Conservation (phyloP, 1,139 yeast genomes). For the Torulaspora pretoriensis region DNA sequence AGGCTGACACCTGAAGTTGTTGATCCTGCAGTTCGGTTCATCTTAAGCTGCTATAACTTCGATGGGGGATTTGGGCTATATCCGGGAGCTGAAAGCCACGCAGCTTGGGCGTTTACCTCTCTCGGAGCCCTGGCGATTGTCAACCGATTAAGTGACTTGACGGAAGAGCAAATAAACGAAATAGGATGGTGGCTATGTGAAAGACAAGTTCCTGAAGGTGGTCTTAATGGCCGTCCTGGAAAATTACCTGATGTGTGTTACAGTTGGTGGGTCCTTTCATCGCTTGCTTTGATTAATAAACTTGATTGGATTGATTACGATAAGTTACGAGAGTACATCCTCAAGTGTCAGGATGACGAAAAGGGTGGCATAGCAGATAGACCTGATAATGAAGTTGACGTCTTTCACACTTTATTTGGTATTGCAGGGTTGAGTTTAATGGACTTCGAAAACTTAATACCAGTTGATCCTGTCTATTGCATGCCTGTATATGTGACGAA, state of each 20-base stretch:
- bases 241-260: conserved; percentile 95
- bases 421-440: conserved; percentile 79
- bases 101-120: conserved; percentile 89
- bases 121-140: conserved; percentile 74
- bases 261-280: conserved; percentile 95
- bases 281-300: conserved; percentile 62
- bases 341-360: conserved; percentile 70
- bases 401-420: conserved; percentile 89
- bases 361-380: conserved; percentile 92
- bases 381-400: conserved; percentile 86
- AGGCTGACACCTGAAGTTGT: conserved; percentile 56
- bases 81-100: conserved; percentile 94
- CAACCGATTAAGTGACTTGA: conserved; percentile 48
- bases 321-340: conserved; percentile 60
- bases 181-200: conserved; percentile 85
- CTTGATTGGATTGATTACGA: conserved; percentile 70
- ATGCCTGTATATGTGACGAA: conserved; percentile 53
- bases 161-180: conserved; percentile 30
- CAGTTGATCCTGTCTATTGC: conserved; percentile 83
- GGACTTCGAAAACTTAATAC: conserved; percentile 52
- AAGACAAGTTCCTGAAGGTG: conserved; percentile 86
- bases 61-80: conserved; percentile 95
- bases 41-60: conserved; percentile 71
- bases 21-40: conserved; percentile 62
- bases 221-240: conserved; percentile 94